These are phyloP conservation scores for Calonectria ilicicola DNA, from an alignment of 2,329 filamentous ascomycete genomes.

Conservation along the genomic window DNA sequence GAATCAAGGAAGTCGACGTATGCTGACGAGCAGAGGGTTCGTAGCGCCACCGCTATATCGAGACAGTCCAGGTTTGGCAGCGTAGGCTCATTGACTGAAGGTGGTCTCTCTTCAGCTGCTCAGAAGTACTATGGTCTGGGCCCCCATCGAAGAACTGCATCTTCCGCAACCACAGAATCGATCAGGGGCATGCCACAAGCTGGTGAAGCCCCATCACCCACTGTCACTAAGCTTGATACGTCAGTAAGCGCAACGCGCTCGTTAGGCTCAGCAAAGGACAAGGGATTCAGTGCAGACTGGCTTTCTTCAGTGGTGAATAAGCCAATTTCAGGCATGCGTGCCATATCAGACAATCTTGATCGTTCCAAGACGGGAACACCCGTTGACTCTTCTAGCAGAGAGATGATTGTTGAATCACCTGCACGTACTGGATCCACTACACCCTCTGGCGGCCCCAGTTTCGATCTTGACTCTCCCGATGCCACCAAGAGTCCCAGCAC, in stretches of 20 bases:
- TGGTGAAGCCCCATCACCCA: slow-evolving; percentile 66
- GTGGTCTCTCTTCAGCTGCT: slow-evolving; percentile 68
- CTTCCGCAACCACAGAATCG: slow-evolving; percentile 68
- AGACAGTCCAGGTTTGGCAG: slow-evolving; percentile 85
- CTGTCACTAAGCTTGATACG: slow-evolving; percentile 72
- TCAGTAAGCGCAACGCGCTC: slow-evolving; percentile 51
- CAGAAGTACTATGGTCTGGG: slow-evolving; percentile 77
- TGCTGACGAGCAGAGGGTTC: slow-evolving; percentile 77
- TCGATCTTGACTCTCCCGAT: slow-evolving; percentile 83
- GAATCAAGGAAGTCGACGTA: slow-evolving; percentile 82
- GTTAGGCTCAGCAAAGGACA: slow-evolving; percentile 56
- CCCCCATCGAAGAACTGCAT: slow-evolving; percentile 71
- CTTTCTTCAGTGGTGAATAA: slow-evolving; percentile 63
- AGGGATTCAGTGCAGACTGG: slow-evolving; percentile 67
- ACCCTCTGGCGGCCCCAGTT: slow-evolving; percentile 74
- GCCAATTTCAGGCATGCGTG: slow-evolving; percentile 75
- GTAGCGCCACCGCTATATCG: slow-evolving; percentile 74
- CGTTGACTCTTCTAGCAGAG: slow-evolving; percentile 55
- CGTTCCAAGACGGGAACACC: slow-evolving; percentile 64
- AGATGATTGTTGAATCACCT: slow-evolving; percentile 56
- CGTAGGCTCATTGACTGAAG: slow-evolving; percentile 78
- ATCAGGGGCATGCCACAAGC: slow-evolving; percentile 62
- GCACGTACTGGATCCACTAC: slow-evolving; percentile 82
- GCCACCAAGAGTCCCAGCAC: slow-evolving; percentile 68
- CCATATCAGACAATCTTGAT: slow-evolving; percentile 84